Base-by-base conservation (phyloP, 1,139 yeast genomes). In the Kodamaea plutei region DNA sequence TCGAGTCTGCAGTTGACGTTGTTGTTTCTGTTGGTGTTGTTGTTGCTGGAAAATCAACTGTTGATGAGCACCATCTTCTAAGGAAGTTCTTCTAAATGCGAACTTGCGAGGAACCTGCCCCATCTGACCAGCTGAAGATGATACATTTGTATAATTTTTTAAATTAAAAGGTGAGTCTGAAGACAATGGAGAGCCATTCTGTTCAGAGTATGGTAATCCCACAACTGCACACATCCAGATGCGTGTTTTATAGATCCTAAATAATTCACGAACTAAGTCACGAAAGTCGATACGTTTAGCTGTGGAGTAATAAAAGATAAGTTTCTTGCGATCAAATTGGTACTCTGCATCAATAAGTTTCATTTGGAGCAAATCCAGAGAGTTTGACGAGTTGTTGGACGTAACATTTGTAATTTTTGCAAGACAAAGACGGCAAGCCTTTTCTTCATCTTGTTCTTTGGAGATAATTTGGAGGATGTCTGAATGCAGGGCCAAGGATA, bases 371-470 rank as follows among this genome's bases (percentile, higher is more conserved):
- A 50, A 35, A 30, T 49, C 54, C 26, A 26, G 40, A 27, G 30
- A 33, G 18, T 27, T 35, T 13, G 34, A 34, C 23, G 31, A 20
- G 9, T 26, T 23, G 17, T 21, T 21, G 16, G 28, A 31, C 8
- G 36, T 31, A 24, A 43, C 40, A 37, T 52, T 77, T 34, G 70
- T 61, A 20, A 80, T 80, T 48, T 79, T 82, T 28, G 78, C 69
- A 38, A 73, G 64, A 43, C 79, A 72, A 29, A 79, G 66, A 28
- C 75, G 64, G 41, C 81, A 71, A 3, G 94, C 91, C 44, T 76
- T 78, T 30, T 76, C 80, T 57, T 84, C 95, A 50, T 83, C 94
- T 34, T 71, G 71, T 36, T 64, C 61, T 54, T 84, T 84, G 40
- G 66, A 62, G 32, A 73, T 49, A 30, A 84, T 64, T 52, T 76